Conservation (phyloP, 2,329 filamentous ascomycete genomes). For the Monosporascus ibericus region DNA sequence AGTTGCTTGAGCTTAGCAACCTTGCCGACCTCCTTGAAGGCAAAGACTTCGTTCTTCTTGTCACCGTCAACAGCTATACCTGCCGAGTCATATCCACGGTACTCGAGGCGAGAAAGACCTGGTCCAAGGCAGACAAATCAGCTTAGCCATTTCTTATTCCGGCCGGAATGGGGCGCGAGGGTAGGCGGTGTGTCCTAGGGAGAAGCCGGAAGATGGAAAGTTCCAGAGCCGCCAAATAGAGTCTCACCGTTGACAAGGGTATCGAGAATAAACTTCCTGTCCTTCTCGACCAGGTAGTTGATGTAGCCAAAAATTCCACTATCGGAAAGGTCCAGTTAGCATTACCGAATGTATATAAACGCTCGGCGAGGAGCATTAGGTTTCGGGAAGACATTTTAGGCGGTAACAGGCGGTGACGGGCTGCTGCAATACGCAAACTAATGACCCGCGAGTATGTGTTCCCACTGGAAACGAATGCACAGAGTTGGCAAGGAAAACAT, state of each 20-base stretch:
- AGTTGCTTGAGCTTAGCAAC: constrained; percentile 93
- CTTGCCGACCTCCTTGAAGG: constrained; percentile 99
- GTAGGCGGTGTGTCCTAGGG: neutral
- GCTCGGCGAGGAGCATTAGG: neutral
- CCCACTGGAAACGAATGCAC: neutral
- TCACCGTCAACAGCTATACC: constrained; percentile 94
- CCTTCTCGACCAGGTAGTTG: constrained; percentile 99
- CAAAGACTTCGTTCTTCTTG: constrained; percentile 96
- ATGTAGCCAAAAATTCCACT: constrained; percentile 98
- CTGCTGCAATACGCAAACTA: neutral
- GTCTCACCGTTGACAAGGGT: constrained; percentile 88
- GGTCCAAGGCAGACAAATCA: constrained; percentile 21
- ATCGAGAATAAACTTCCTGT: constrained; percentile 91
- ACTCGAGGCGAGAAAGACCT: constrained; percentile 94
- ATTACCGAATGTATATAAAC: constrained; percentile 9
- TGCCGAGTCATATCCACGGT: constrained; percentile 97
- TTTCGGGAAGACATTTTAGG: neutral
- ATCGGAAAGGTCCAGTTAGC: constrained; percentile 17
- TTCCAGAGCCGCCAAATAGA: constrained; percentile 9
- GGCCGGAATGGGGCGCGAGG: neutral
- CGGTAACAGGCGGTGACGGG: neutral
- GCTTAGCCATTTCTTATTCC: constrained; percentile 6
- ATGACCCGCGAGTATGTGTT: neutral
- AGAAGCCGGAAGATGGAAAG: neutral
- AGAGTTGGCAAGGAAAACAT: neutral